Percentiles rank a stretch among this genome's conserved stretches.
These are phyloP conservation scores for Lomentospora prolificans DNA, from an alignment of 2,329 filamentous ascomycete species.

Conservation along the genomic window DNA sequence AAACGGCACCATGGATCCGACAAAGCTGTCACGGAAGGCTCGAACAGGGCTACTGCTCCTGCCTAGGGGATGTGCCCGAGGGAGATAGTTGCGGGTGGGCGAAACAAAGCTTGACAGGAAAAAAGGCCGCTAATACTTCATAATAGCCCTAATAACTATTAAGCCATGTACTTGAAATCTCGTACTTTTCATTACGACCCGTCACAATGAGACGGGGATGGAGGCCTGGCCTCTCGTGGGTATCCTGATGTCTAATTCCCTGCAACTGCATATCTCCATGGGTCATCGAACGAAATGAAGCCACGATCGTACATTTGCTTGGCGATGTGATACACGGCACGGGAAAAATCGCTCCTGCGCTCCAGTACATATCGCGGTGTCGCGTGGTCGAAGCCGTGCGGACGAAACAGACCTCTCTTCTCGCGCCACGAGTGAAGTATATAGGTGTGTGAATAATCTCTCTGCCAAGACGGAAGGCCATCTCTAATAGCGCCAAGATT, in stretches of 20 bases:
- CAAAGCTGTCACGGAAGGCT: no score
- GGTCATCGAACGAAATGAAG: constrained; percentile 12
- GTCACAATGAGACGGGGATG: no score
- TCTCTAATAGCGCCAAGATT: not conserved
- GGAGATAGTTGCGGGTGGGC: no score
- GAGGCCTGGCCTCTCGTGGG: no score
- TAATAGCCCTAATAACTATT: no score
- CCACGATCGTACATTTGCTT: constrained; percentile 13
- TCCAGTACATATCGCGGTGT: constrained; percentile 15
- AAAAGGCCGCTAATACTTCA: no score
- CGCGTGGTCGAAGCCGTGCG: constrained; percentile 4
- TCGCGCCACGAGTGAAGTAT: not conserved
- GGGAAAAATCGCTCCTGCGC: constrained; percentile 16
- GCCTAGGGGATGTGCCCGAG: no score
- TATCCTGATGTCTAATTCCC: no score
- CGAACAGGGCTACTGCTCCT: not conserved
- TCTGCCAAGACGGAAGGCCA: not conserved
- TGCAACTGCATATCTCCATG: not conserved
- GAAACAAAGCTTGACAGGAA: no score
- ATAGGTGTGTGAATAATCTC: not conserved
- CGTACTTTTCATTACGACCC: no score
- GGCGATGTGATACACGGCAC: constrained; percentile 15
- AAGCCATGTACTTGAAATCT: no score
- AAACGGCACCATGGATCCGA: no score
- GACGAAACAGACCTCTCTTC: not conserved